Conservation (phyloP, 2,329 filamentous ascomycete genomes). For the Raffaelea ambrosiae region DNA sequence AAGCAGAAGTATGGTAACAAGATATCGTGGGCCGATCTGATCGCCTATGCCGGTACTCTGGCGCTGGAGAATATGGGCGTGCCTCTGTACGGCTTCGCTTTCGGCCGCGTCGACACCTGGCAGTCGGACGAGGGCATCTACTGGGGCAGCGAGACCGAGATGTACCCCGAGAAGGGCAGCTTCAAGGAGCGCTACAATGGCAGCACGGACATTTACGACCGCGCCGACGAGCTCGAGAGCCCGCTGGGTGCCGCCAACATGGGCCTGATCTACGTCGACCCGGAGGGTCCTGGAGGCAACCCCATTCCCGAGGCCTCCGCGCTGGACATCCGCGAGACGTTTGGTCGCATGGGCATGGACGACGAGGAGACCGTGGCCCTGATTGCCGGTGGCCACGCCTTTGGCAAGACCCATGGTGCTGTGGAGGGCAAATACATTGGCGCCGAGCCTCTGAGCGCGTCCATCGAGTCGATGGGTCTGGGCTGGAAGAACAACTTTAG, state of each 20-base stretch:
- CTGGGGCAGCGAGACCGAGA: conserved; percentile 67
- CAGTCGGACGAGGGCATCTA: conserved; percentile 68
- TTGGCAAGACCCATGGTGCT: conserved; percentile 74
- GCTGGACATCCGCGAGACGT: conserved; percentile 64
- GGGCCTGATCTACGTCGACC: conserved; percentile 76
- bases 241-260: conserved; percentile 62
- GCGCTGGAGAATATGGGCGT: conserved; percentile 70
- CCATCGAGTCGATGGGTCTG: conserved; percentile 57
- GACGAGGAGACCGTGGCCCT: conserved; percentile 73
- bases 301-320: conserved; percentile 63
- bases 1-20: conserved; percentile 80
- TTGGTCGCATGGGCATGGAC: conserved; percentile 73
- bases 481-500: conserved; percentile 61
- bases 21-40: conserved; percentile 70
- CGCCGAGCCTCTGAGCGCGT: conserved; percentile 58
- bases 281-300: conserved; percentile 64
- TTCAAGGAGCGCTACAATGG: conserved; percentile 60
- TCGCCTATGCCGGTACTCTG: conserved; percentile 67
- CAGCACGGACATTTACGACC: conserved; percentile 33
- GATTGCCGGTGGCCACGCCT: conserved; percentile 68
- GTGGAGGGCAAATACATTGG: conserved; percentile 57
- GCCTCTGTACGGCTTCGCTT: conserved; percentile 64
- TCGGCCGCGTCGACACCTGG: conserved; percentile 63
- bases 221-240: conserved; percentile 53
- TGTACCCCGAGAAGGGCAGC: conserved; percentile 40